Percentiles rank a stretch among this genome's conserved stretches.
phyloP scores from a whole-genome alignment of 306 rosid species.

The Medicago ruthenica region DNA sequence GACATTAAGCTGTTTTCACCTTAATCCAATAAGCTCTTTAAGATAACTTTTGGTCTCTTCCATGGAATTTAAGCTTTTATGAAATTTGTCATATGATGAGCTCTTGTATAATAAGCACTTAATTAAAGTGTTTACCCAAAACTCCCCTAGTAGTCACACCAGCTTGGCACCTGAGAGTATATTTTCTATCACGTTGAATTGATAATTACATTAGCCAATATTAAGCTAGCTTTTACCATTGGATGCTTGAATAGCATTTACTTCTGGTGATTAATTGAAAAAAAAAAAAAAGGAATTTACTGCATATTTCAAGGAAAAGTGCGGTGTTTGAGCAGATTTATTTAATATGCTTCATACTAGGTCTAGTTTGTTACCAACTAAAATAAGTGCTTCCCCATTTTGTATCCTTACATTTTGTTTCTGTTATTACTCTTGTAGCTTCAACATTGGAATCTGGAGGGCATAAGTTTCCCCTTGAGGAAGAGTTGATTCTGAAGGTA shows the following conservation, averaged over 20 bases:
- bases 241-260: conserved; percentile 27
- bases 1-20: neutral
- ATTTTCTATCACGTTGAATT: conserved; percentile 32
- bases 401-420: conserved; percentile 34
- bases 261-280: conserved; percentile 29
- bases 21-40: neutral
- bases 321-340: conserved; percentile 12
- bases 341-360: conserved; percentile 26
- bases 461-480: conserved; percentile 43
- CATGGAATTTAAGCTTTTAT: neutral
- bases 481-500: conserved; percentile 56
- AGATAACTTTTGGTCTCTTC: neutral
- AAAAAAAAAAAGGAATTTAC: neutral
- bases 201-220: conserved; percentile 16
- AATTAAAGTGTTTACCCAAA: neutral
- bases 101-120: neutral
- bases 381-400: conserved; percentile 14
- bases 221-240: conserved; percentile 22
- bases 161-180: conserved; percentile 29
- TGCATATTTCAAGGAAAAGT: conserved; percentile 25
- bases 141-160: neutral
- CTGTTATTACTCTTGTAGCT: conserved; percentile 48
- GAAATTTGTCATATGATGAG: neutral
- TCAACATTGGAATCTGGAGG: conserved; percentile 53
- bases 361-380: conserved; percentile 4